Evolutionary conservation across 495 filamentous ascomycete species (phyloP), one percentile per base, ranked within the genome.

Genomic region (Rostrohypoxylon terebratum): DNA sequence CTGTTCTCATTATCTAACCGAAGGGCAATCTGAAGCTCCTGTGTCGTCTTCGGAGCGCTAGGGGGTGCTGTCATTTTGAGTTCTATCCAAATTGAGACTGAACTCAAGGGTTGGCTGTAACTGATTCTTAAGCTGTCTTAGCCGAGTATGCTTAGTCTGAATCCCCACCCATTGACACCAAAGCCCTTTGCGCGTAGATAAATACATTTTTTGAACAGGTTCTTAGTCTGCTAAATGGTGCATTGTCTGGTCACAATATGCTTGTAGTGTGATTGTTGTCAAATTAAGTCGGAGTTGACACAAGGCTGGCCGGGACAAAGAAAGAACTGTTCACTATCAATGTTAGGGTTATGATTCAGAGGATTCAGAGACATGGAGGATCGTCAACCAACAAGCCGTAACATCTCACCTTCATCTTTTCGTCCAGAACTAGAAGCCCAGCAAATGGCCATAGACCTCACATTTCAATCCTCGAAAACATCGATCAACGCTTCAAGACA

Each of bases 21-120:
- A 20, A 70, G 60, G 4, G 53, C 60, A 18, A 7, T 2, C 16
- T 64, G 67, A 16, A 62, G 55, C 38, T 62, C 59, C 23, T 36
- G 23, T 48, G 62, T 38, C 28, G 68, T 71, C 40, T 38, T 54
- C 0, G 68, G 68, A 3, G 51, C 40, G 21, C 11, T 13, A 8
- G 31, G 2, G 11, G 58, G 3, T 34, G 60, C 33, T 16, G 67
- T 53, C 67, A 70, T 70, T 3, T 57, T 63, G 42, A 3, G 5
- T 50, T 8, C 8, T 45, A n/a, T 2, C 18, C 16, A 13, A 21
- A 28, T 50, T 51, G 34, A 48, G 16, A 34, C 16, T 13, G 14
- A 48, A n/a, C 14, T 48, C 14, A 16, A 9, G 9, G 44, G 10
- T 38, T 28, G 57, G 42, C 28, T 16, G 23, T 36, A 21, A 36